Conservation (phyloP, 345 rosid species). For the Murraya koenigii region DNA sequence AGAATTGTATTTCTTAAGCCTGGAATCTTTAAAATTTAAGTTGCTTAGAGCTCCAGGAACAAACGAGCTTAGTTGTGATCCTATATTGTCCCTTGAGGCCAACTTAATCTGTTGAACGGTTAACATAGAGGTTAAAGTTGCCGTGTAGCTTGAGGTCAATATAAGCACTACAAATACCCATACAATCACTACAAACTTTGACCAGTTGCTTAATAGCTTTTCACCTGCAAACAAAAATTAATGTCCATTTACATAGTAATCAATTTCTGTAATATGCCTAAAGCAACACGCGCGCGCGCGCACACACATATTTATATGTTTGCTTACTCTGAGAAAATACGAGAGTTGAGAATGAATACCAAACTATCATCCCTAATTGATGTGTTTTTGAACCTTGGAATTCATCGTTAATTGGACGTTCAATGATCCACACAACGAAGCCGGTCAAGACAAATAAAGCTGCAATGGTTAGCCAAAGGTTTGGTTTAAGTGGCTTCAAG, state of each 20-base stretch:
- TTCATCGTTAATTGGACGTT: background rate
- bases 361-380: constrained; percentile 7
- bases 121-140: constrained; percentile 1
- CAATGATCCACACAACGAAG: constrained; percentile 26
- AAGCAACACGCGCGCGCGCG: no score
- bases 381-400: background rate
- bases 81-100: background rate
- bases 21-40: background rate
- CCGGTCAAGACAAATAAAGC: constrained; percentile 21
- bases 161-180: constrained; percentile 37
- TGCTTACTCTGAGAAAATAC: background rate
- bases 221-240: background rate
- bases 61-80: background rate
- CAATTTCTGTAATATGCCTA: no score
- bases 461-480: constrained; percentile 20
- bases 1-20: background rate
- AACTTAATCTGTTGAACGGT: background rate
- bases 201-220: constrained; percentile 30
- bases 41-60: background rate
- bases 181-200: constrained; percentile 32
- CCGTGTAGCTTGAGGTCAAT: constrained; percentile 35
- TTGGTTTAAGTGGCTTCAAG: constrained; percentile 18
- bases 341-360: constrained; percentile 12
- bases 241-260: no score
- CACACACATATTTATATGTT: no score